phyloP scores from a whole-genome alignment of 2,329 filamentous ascomycete genomes.

The Emydomyces testavorans region DNA sequence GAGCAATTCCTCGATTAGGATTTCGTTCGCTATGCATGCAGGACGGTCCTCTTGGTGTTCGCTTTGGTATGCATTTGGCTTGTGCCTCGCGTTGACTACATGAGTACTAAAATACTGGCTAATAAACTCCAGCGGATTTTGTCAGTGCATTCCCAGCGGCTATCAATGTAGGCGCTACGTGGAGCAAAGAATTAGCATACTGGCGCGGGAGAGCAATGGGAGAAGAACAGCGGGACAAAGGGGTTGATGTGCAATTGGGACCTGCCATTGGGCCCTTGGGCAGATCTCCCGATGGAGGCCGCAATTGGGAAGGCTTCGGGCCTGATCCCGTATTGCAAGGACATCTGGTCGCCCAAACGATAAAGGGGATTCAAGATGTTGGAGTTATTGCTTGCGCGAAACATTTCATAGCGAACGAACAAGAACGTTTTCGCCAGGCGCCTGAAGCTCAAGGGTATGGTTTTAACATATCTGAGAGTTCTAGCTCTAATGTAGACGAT shows the following conservation, averaged over 20 bases:
- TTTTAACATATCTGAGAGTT: slow-evolving; percentile 50
- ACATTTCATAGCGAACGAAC: slow-evolving; percentile 63
- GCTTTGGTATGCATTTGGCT: slow-evolving; percentile 41
- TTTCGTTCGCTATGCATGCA: slow-evolving; percentile 69
- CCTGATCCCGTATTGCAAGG: slow-evolving; percentile 68
- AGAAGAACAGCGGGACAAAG: slow-evolving; percentile 61
- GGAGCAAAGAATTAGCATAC: slow-evolving; percentile 60
- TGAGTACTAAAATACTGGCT: slow-evolving; percentile 5
- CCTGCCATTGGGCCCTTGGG: slow-evolving; percentile 67
- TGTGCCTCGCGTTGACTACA: not conserved
- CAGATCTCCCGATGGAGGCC: slow-evolving; percentile 53
- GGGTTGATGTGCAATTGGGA: slow-evolving; percentile 61
- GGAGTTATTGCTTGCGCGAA: slow-evolving; percentile 77
- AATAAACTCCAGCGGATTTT: slow-evolving; percentile 50
- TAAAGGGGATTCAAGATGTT: slow-evolving; percentile 68
- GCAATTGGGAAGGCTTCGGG: slow-evolving; percentile 57
- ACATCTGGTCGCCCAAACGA: slow-evolving; percentile 57
- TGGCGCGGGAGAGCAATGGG: slow-evolving; percentile 62
- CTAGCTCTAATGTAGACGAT: slow-evolving; percentile 53
- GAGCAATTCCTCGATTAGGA: slow-evolving; percentile 43
- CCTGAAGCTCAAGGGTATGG: slow-evolving; percentile 48
- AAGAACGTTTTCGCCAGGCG: slow-evolving; percentile 58
- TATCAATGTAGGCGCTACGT: slow-evolving; percentile 71
- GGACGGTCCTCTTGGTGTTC: slow-evolving; percentile 71
- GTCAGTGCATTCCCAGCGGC: slow-evolving; percentile 71